Evolutionary conservation across 805 yeast species (phyloP).

Genomic region (Cyberlindnera maclurae): DNA sequence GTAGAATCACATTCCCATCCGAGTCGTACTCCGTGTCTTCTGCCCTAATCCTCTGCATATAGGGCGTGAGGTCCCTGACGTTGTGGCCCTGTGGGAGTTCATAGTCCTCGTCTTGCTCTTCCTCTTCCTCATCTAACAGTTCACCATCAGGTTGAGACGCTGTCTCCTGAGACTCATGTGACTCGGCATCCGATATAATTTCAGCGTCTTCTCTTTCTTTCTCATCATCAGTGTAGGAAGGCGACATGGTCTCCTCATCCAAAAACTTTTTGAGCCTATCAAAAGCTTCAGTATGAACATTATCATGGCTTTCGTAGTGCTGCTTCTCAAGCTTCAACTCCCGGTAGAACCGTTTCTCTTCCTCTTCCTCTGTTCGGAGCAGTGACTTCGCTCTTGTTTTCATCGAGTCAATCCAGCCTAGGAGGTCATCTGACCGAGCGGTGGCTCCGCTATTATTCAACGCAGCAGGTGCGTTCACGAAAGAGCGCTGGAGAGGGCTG

Average conservation of each 20-base stretch:
- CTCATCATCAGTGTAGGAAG: not conserved
- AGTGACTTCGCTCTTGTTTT: slow-evolving; percentile 28
- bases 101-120: slow-evolving; percentile 14
- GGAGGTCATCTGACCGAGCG: slow-evolving; percentile 14
- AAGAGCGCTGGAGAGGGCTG: slow-evolving; percentile 4
- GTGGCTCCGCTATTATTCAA: not conserved
- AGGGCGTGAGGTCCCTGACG: slow-evolving; percentile 1
- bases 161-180: not conserved
- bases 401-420: slow-evolving; percentile 29
- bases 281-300: slow-evolving; percentile 18
- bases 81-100: not conserved
- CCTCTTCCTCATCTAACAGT: slow-evolving; percentile 12
- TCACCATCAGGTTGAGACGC: not conserved
- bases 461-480: not conserved
- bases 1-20: slow-evolving; percentile 5
- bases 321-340: slow-evolving; percentile 27
- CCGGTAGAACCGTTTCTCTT: slow-evolving; percentile 31
- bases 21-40: slow-evolving; percentile 8
- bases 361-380: slow-evolving; percentile 25
- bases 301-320: slow-evolving; percentile 18
- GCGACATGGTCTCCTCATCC: slow-evolving; percentile 3
- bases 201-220: not conserved
- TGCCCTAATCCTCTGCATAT: slow-evolving; percentile 3
- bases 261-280: slow-evolving; percentile 16
- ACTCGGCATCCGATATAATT: too few relatives aligned